A percentile compares a stretch with the other conserved stretches of the same genome.
These are phyloP conservation scores for Epichloe festucae DNA, from an alignment of 2,329 filamentous ascomycete species.

Conservation along the genomic window DNA sequence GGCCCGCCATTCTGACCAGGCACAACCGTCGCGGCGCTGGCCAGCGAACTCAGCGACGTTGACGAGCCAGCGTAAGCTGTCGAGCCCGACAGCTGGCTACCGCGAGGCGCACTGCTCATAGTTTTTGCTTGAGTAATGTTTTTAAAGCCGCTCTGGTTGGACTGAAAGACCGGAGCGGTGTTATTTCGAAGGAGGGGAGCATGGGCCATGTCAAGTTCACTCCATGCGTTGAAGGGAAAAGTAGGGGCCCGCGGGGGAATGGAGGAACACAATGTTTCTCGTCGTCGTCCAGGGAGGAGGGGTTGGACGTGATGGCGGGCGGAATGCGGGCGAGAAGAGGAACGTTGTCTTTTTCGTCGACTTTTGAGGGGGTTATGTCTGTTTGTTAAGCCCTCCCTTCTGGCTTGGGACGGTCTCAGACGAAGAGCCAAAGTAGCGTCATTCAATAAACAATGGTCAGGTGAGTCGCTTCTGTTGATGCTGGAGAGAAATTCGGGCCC, in stretches of 20 bases:
- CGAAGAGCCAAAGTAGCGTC: conserved; percentile 5
- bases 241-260: conserved; percentile 3
- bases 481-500: not conserved
- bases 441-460: conserved; percentile 6
- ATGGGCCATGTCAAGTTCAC: conserved; percentile 41
- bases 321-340: conserved; percentile 1
- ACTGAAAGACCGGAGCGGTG: conserved; percentile 41
- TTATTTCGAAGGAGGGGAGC: conserved; percentile 46
- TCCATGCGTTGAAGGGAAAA: conserved; percentile 24
- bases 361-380: not conserved
- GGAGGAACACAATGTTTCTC: not conserved
- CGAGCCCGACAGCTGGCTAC: conserved; percentile 50
- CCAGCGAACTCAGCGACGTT: conserved; percentile 37
- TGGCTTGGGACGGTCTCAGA: conserved; percentile 7
- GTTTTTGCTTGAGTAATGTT: conserved; percentile 27
- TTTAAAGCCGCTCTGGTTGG: conserved; percentile 31
- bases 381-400: conserved; percentile 6
- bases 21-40: conserved; percentile 29
- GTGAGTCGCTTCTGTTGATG: not conserved
- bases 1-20: conserved; percentile 38
- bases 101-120: conserved; percentile 41
- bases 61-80: conserved; percentile 41
- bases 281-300: not conserved
- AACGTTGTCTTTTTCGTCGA: conserved; percentile 3
- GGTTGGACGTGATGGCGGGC: not conserved